phyloP scores from a whole-genome alignment of 2,329 filamentous ascomycete species.

The Exophiala bonariae region DNA sequence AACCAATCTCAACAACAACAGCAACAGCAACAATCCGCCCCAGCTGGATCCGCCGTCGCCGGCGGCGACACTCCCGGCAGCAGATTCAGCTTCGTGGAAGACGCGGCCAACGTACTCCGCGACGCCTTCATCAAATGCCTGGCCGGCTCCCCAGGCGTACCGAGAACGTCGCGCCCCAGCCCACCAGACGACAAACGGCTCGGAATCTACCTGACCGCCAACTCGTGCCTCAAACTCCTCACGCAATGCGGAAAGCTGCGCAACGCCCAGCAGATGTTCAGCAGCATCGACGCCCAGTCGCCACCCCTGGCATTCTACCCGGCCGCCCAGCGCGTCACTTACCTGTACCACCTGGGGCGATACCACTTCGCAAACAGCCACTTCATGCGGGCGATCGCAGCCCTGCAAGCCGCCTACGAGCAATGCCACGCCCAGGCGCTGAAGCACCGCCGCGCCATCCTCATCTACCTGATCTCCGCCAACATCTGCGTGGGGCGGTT shows the following conservation, averaged over 20 bases:
- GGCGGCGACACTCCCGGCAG: conserved; percentile 40
- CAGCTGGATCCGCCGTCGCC: conserved; percentile 28
- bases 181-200: conserved; percentile 83
- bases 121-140: conserved; percentile 89
- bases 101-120: conserved; percentile 83
- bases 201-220: conserved; percentile 89
- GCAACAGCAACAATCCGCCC: too few relatives aligned
- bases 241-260: conserved; percentile 84
- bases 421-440: conserved; percentile 63
- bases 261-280: conserved; percentile 83
- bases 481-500: conserved; percentile 86
- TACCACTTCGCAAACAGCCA: conserved; percentile 85
- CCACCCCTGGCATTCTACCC: conserved; percentile 81
- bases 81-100: conserved; percentile 77
- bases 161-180: conserved; percentile 43
- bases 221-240: conserved; percentile 82
- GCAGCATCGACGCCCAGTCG: conserved; percentile 80
- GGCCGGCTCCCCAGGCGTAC: conserved; percentile 56
- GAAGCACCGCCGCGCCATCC: conserved; percentile 74
- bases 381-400: conserved; percentile 73
- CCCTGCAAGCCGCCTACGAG: conserved; percentile 76
- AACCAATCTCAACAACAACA: conserved; percentile 71
- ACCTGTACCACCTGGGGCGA: conserved; percentile 89
- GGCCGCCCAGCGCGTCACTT: conserved; percentile 83
- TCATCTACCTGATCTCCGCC: conserved; percentile 78